Evolutionary conservation across 257 asterid species (phyloP), one percentile per base, ranked within the genome.

Genomic region (Capsicum baccatum): DNA sequence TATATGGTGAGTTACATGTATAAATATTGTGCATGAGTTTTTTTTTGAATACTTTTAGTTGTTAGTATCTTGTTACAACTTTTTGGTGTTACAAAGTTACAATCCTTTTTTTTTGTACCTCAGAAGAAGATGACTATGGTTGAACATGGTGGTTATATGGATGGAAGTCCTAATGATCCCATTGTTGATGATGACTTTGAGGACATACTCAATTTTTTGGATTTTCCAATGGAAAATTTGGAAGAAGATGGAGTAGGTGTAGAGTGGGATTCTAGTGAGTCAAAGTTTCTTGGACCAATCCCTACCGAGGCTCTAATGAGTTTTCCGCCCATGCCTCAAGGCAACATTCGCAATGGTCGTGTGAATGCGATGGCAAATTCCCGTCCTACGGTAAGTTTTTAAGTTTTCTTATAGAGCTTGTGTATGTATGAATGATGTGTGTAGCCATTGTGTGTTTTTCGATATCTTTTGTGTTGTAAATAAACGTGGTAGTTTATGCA

Each of bases 161-260:
- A 90, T 81, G 93, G 88, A 19, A 82, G 85, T 42, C 84, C 82
- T 13, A 85, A 88, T 84, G 91, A 89, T 55, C 88, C 70, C 21
- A 48, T 35, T 42, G 85, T 64, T 19, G 92, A 88, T 9, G 95
- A 91, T 35, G 90, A 86, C 59, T 89, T 91, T 7, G 89, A 88
- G 7, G 82, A 68, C 85, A 79, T 93, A 59, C 91, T 93, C 0
- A 82, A 85, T 19, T 85, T 92, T 42, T 81, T 94, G 69, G 97
- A 94, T 87, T 91, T 92, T 83, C 97, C 97, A 1, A 71, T 91
- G 91, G 97, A 93, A 87, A 89, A 90, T 88, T 76, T 94, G 85
- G 97, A 90, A 66, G 90, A 83, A 0, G 92, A 89, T 48, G 96
- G 81, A 12, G 63, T 84, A 37, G 87, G 62, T 33, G 93, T 86